Percentiles rank a stretch among this genome's conserved stretches.
phyloP scores from a whole-genome alignment of 83 land plant genomes.

The Picea engelmannii region DNA sequence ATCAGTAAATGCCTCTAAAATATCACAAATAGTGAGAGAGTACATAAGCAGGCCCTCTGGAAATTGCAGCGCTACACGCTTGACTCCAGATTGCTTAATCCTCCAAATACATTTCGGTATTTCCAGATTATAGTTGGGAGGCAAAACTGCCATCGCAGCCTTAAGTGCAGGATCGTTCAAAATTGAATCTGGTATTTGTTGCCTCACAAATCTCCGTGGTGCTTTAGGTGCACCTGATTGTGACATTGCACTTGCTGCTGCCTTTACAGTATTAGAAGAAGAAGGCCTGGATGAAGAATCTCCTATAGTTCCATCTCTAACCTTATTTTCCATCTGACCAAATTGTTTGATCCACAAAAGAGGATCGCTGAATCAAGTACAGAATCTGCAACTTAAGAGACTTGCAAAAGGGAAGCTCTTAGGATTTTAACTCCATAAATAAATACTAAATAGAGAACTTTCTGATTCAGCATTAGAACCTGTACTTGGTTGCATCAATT shows the following conservation, averaged over 20 bases:
- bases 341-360: neutral
- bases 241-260: neutral
- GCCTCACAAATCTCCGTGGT: slow-evolving; percentile 70
- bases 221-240: slow-evolving; percentile 19
- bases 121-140: slow-evolving; percentile 90
- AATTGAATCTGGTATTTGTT: slow-evolving; percentile 83
- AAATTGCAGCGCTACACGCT: slow-evolving; percentile 92
- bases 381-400: neutral
- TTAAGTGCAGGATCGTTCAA: slow-evolving; percentile 67
- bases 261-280: neutral
- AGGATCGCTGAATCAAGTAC: neutral
- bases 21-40: slow-evolving; percentile 85
- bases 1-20: slow-evolving; percentile 62
- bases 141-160: slow-evolving; percentile 85
- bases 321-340: neutral
- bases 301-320: neutral
- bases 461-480: neutral
- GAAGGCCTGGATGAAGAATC: neutral
- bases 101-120: slow-evolving; percentile 91
- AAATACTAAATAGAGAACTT: neutral
- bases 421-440: too few species aligned
- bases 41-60: slow-evolving; percentile 97
- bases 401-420: neutral
- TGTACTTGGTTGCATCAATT: neutral
- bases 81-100: slow-evolving; percentile 59